Conservation (phyloP, 2,329 filamentous ascomycete genomes). For the Grosmannia serpens region DNA sequence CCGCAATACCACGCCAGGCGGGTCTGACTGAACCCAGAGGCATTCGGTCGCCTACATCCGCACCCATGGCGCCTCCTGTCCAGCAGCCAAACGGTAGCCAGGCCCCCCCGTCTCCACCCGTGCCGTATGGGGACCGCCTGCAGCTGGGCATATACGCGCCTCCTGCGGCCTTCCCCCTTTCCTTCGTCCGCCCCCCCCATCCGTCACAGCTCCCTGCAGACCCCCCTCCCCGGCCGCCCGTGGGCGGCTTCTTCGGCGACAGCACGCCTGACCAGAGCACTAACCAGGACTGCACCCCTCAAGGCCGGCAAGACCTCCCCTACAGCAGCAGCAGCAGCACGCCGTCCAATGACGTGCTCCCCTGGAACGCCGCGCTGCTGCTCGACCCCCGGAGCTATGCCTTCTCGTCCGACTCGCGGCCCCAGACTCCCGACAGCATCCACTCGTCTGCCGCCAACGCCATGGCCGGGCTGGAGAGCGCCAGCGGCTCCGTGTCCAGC, state of each 20-base stretch:
- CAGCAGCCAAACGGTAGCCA: background rate
- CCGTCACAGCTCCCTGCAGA: background rate
- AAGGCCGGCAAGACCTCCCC: constrained; percentile 17
- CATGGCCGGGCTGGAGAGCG: background rate
- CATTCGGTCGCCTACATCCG: constrained; percentile 2
- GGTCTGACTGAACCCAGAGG: constrained; percentile 5
- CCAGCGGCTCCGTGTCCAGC: background rate
- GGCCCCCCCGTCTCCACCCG: background rate
- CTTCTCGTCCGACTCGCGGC: background rate
- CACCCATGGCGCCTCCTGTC: constrained; percentile 20
- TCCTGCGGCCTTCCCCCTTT: background rate
- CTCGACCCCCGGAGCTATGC: constrained; percentile 8
- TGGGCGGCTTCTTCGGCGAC: background rate
- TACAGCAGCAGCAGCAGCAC: background rate
- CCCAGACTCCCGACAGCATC: background rate
- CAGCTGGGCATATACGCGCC: background rate
- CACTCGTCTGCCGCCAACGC: background rate
- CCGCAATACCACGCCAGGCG: background rate
- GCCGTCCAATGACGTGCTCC: constrained; percentile 12
- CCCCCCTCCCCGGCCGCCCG: no score
- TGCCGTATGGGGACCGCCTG: background rate
- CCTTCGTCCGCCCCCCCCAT: background rate
- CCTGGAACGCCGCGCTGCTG: constrained; percentile 28
- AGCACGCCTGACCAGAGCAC: background rate
- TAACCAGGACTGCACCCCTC: background rate